These are phyloP conservation scores for Lachancea fermentati DNA, from an alignment of 805 yeast genomes.

Conservation along the genomic window DNA sequence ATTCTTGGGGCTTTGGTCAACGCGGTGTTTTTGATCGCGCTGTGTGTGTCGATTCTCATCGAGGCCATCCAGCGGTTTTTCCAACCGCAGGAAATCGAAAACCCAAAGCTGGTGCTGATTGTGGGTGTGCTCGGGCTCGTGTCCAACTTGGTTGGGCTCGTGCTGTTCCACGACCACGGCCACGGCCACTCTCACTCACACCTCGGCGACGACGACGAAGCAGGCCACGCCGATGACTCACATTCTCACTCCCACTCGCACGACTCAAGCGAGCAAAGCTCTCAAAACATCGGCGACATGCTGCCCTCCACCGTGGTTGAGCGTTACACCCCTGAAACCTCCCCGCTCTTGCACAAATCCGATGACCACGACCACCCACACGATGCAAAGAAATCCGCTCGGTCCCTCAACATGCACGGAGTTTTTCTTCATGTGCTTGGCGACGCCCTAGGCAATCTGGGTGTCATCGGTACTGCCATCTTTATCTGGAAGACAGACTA, in stretches of 20 bases:
- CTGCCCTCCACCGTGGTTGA: slow-evolving; percentile 27
- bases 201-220: slow-evolving; percentile 14
- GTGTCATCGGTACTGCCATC: slow-evolving; percentile 84
- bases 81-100: slow-evolving; percentile 69
- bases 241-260: slow-evolving; percentile 25
- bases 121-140: slow-evolving; percentile 82
- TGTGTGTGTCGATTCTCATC: slow-evolving; percentile 84
- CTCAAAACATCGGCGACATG: slow-evolving; percentile 16
- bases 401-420: slow-evolving; percentile 95
- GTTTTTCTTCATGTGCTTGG: slow-evolving; percentile 93
- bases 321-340: slow-evolving; percentile 33
- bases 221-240: slow-evolving; percentile 7
- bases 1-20: slow-evolving; percentile 91
- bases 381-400: slow-evolving; percentile 28
- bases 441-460: slow-evolving; percentile 92
- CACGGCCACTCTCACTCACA: slow-evolving; percentile 39
- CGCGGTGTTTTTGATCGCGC: slow-evolving; percentile 86
- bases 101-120: slow-evolving; percentile 73
- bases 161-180: slow-evolving; percentile 85
- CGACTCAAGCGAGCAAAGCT: slow-evolving; percentile 13
- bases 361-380: slow-evolving; percentile 3
- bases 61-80: slow-evolving; percentile 90
- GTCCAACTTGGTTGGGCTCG: slow-evolving; percentile 78
- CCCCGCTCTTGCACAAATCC: slow-evolving; percentile 24
- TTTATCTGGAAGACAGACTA: slow-evolving; percentile 92